Percentiles rank a stretch among this genome's conserved stretches.
These are phyloP conservation scores for Wickerhamiella kazuoi DNA, from an alignment of 805 yeast genomes.

Conservation along the genomic window DNA sequence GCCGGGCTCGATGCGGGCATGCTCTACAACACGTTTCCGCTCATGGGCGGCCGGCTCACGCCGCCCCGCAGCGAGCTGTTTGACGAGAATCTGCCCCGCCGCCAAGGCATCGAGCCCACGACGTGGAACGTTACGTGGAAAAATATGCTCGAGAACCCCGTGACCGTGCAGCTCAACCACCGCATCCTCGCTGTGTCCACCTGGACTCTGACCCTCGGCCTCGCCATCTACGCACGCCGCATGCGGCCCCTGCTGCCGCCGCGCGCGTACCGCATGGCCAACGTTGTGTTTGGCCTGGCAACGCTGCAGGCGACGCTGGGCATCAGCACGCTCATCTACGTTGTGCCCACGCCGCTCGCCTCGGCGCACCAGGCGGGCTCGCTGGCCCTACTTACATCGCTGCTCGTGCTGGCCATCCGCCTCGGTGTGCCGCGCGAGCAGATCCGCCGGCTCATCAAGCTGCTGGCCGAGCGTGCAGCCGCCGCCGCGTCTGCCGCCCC, in stretches of 20 bases:
- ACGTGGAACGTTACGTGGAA: slow-evolving; percentile 50
- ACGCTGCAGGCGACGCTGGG: slow-evolving; percentile 74
- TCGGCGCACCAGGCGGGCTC: slow-evolving; percentile 98
- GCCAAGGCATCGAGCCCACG: slow-evolving; percentile 6
- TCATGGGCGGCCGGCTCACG: slow-evolving; percentile 62
- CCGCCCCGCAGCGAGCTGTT: slow-evolving; percentile 69
- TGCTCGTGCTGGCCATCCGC: slow-evolving; percentile 43
- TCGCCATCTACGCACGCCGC: slow-evolving; percentile 50
- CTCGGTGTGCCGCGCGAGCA: slow-evolving; percentile 37
- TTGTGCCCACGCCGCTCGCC: slow-evolving; percentile 85
- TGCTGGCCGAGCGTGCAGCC: slow-evolving; percentile 11
- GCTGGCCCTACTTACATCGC: slow-evolving; percentile 63
- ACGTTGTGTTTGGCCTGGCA: slow-evolving; percentile 62
- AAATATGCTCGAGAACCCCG: slow-evolving; percentile 84
- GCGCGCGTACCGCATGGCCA: slow-evolving; percentile 25
- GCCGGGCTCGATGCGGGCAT: slow-evolving; percentile 97
- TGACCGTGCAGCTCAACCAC: slow-evolving; percentile 86
- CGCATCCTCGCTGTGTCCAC: slow-evolving; percentile 71
- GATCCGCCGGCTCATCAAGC: slow-evolving; percentile 11
- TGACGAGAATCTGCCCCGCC: slow-evolving; percentile 43
- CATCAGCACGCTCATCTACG: slow-evolving; percentile 62
- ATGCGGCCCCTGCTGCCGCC: slow-evolving; percentile 38
- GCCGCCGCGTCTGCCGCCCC: neutral
- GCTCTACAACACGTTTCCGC: slow-evolving; percentile 90
- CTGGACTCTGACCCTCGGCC: slow-evolving; percentile 47